Evolutionary conservation across 2,329 filamentous ascomycete species (phyloP).

Genomic region (Colletotrichum kahawae): DNA sequence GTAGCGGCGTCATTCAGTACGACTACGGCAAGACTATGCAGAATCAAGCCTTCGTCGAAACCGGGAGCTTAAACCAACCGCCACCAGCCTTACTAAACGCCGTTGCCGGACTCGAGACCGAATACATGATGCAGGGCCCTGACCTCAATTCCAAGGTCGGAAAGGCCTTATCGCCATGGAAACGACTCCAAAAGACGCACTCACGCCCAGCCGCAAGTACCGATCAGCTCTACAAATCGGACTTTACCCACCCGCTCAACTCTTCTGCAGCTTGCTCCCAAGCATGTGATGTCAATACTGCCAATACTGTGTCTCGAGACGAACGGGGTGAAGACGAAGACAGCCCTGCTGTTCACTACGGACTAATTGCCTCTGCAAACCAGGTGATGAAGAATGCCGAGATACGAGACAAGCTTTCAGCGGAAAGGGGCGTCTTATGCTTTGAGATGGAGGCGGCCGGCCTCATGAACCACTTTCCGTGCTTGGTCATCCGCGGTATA

Average conservation of each 20-base stretch:
- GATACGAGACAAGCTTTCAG: neutral
- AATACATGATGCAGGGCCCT: neutral
- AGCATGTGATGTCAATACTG: neutral
- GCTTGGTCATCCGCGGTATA: constrained; percentile 41
- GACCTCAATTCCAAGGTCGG: neutral
- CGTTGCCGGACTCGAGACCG: neutral
- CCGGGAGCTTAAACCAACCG: neutral
- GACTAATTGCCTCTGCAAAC: neutral
- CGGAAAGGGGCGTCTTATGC: neutral
- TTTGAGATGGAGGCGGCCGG: constrained; percentile 37
- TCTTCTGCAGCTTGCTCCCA: neutral
- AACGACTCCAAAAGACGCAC: neutral
- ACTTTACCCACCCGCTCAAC: neutral
- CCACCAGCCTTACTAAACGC: neutral
- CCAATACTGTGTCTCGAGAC: neutral
- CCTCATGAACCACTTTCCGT: constrained; percentile 32
- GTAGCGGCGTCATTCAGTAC: constrained; percentile 9
- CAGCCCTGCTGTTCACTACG: neutral
- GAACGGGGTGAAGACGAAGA: neutral
- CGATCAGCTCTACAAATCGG: neutral
- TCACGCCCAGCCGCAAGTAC: neutral
- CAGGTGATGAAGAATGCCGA: neutral
- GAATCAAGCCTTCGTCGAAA: neutral
- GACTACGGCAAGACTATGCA: constrained; percentile 18
- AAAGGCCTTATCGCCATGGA: neutral